Evolutionary conservation across 1,139 yeast species (phyloP).

Genomic region (Yamadazyma pseudoaaseri): DNA sequence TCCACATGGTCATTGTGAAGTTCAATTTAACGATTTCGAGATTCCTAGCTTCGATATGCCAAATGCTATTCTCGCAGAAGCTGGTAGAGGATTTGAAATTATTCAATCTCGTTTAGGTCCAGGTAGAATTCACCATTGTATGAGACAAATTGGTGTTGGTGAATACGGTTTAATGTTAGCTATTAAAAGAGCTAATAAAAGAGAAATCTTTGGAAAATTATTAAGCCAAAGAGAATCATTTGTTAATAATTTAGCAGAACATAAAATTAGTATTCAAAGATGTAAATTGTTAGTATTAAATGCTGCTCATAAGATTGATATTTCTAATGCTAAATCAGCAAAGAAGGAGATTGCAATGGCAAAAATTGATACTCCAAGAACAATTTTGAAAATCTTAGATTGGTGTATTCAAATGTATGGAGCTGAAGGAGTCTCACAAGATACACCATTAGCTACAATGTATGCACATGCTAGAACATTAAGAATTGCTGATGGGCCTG

Average conservation of each 20-base stretch:
- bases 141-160: slow-evolving; percentile 68
- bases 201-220: slow-evolving; percentile 58
- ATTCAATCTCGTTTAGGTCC: slow-evolving; percentile 73
- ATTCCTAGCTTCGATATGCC: slow-evolving; percentile 44
- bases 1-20: slow-evolving; percentile 73
- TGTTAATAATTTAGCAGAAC: slow-evolving; percentile 52
- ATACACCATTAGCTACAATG: slow-evolving; percentile 57
- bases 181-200: slow-evolving; percentile 53
- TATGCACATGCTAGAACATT: slow-evolving; percentile 60
- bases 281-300: slow-evolving; percentile 60
- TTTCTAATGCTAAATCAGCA: slow-evolving; percentile 55
- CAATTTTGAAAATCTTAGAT: slow-evolving; percentile 53
- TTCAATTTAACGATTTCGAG: slow-evolving; percentile 52
- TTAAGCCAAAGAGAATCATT: slow-evolving; percentile 56
- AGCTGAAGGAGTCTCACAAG: slow-evolving; percentile 68
- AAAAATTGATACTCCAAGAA: slow-evolving; percentile 64
- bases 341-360: slow-evolving; percentile 65
- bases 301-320: slow-evolving; percentile 67
- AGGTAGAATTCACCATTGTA: slow-evolving; percentile 74
- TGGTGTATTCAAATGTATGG: slow-evolving; percentile 73
- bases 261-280: slow-evolving; percentile 56
- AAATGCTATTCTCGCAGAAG: slow-evolving; percentile 42
- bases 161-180: slow-evolving; percentile 57
- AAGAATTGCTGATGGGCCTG: slow-evolving; percentile 75
- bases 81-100: slow-evolving; percentile 66